A percentile compares a stretch with the other conserved stretches of the same genome.
Evolutionary conservation across 2,329 filamentous ascomycete genomes (phyloP).

Genomic region (Clarireedia paspali): DNA sequence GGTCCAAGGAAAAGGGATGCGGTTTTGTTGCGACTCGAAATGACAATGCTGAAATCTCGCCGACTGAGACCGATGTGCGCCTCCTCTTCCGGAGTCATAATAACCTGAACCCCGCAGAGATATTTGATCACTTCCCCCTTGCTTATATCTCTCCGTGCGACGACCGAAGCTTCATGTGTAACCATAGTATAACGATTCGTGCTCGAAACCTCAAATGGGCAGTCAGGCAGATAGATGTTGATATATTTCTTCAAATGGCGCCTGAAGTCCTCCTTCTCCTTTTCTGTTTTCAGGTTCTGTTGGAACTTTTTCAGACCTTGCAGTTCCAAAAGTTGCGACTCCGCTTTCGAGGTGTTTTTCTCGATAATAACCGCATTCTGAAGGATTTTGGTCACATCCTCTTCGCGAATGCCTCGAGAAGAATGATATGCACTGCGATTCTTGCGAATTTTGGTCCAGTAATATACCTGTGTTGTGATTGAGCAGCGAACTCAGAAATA

Average conservation of each 20-base stretch:
- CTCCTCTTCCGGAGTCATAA: slow-evolving; percentile 89
- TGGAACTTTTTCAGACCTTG: slow-evolving; percentile 67
- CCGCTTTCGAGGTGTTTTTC: slow-evolving; percentile 64
- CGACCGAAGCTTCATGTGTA: slow-evolving; percentile 80
- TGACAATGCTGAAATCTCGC: slow-evolving; percentile 94
- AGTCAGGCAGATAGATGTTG: slow-evolving; percentile 87
- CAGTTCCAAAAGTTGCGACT: slow-evolving; percentile 63
- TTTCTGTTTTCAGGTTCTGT: slow-evolving; percentile 58
- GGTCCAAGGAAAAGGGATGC: slow-evolving; percentile 91
- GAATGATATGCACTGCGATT: slow-evolving; percentile 82
- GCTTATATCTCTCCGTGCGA: slow-evolving; percentile 70
- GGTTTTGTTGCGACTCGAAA: slow-evolving; percentile 84
- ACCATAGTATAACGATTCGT: slow-evolving; percentile 94
- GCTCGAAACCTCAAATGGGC: slow-evolving; percentile 85
- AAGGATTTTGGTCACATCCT: slow-evolving; percentile 53
- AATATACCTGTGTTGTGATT: slow-evolving; percentile 61
- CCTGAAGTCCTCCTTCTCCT: slow-evolving; percentile 80
- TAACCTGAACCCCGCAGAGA: slow-evolving; percentile 81
- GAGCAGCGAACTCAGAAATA: background rate
- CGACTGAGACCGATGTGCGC: slow-evolving; percentile 69
- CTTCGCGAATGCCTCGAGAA: slow-evolving; percentile 67
- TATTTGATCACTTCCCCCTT: slow-evolving; percentile 86
- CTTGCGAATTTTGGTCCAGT: slow-evolving; percentile 95
- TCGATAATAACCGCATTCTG: slow-evolving; percentile 63
- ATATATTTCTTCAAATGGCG: slow-evolving; percentile 84